A percentile compares a stretch with the other conserved stretches of the same genome.
phyloP scores from a whole-genome alignment of 495 filamentous ascomycete species.

The Cercophora sp. region DNA sequence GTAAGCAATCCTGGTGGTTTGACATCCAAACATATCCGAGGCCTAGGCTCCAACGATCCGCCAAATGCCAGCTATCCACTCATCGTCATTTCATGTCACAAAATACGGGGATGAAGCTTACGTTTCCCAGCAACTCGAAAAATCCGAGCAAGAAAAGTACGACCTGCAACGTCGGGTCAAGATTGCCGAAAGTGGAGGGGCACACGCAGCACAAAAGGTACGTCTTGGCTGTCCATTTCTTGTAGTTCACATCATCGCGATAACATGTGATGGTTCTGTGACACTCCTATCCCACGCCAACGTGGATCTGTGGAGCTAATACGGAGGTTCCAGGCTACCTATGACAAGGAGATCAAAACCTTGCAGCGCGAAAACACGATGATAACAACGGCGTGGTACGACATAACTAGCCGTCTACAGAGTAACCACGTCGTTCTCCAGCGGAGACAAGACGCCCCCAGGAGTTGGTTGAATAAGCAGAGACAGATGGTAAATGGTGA shows the following conservation, averaged over 20 bases:
- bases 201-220: slow-evolving; percentile 47
- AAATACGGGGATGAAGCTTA: too few relatives aligned
- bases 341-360: slow-evolving; percentile 62
- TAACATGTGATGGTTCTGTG: too few relatives aligned
- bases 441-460: slow-evolving; percentile 69
- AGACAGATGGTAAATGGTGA: slow-evolving; percentile 63
- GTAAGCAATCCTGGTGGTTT: too few relatives aligned
- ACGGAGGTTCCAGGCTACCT: slow-evolving; percentile 51
- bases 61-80: too few relatives aligned
- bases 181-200: slow-evolving; percentile 38
- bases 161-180: slow-evolving; percentile 46
- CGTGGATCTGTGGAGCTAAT: too few relatives aligned
- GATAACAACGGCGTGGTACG: slow-evolving; percentile 89
- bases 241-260: too few relatives aligned
- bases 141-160: slow-evolving; percentile 45
- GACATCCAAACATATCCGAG: too few relatives aligned
- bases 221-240: too few relatives aligned
- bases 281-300: too few relatives aligned
- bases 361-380: slow-evolving; percentile 78
- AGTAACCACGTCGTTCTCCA: slow-evolving; percentile 80
- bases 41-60: too few relatives aligned
- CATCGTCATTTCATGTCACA: too few relatives aligned
- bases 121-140: slow-evolving; percentile 49
- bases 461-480: slow-evolving; percentile 90
- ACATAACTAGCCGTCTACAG: slow-evolving; percentile 77